Base-by-base conservation (phyloP, 2,329 filamentous ascomycete genomes). In the Phyllosticta ampelicida region DNA sequence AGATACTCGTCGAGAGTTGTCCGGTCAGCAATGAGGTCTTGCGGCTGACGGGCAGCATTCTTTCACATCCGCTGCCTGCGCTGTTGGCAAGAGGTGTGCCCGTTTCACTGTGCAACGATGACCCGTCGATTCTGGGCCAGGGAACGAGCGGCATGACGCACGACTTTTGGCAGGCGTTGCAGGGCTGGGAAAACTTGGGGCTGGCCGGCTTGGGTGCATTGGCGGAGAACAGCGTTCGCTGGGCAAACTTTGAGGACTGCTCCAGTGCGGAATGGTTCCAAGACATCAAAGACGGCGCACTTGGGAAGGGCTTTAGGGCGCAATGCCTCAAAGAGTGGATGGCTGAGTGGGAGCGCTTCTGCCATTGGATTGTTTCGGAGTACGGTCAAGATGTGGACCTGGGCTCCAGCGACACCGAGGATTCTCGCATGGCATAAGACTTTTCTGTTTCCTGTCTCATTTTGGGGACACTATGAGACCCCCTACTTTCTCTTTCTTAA, bases 81-180 rank as follows among this genome's bases (percentile, higher is more conserved):
- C 79, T 97, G 0, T 78, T 97, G 3, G 86, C 92, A 0, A 84
- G 90, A 50, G 92, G 92, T 23, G 89, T 97, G 1, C 72, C 88
- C 5, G 92, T 90, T 66, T 84, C 86, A 10, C 80, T 99, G 9
- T 90, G 86, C 75, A 96, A 96, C 68, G 92, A 96, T 68, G 90
- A 96, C 68, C 91, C 90, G 1, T 89, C 87, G 0, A 89, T 96
- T 66, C 78, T 96, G 5, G 91, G 91, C 9, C 89, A 95, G 66
- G 88, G 88, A 59, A 83, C 80, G 6, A 86, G 85, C 23, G 90
- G 89, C 44, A 85, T 94, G 80, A 92, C 87, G 1, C 89, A 95
- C 71, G 90, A 96, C 73, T 96, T 95, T 72, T 96, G 90, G 89
- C 90, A 95, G 72, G 87, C 88, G 1, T 75, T 96, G 19, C 90